Percentiles rank a stretch among this genome's conserved stretches.
phyloP scores from a whole-genome alignment of 2,329 filamentous ascomycete species.

The Cercospora brassicicola region DNA sequence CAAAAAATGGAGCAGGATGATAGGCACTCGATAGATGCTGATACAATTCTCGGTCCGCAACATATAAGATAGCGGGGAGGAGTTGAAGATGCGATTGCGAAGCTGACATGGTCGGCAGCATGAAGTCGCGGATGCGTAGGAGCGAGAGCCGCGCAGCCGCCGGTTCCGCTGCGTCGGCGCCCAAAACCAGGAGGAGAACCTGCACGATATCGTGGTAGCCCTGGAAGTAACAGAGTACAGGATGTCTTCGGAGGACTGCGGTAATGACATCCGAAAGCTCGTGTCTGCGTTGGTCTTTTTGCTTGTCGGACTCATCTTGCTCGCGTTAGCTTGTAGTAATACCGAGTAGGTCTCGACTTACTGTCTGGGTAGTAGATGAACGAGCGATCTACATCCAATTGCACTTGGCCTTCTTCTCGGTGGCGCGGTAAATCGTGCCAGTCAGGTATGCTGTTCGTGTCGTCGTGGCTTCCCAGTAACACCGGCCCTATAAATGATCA shows the following conservation, averaged over 20 bases:
- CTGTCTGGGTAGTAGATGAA: conserved; percentile 93
- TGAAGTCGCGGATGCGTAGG: conserved; percentile 92
- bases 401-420: conserved; percentile 84
- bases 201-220: conserved; percentile 98
- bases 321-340: conserved; percentile 5
- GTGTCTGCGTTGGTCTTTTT: conserved; percentile 68
- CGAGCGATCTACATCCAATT: conserved; percentile 89
- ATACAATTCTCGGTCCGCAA: conserved; percentile 70
- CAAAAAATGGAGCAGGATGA: conserved; percentile 75
- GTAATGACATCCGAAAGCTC: conserved; percentile 80
- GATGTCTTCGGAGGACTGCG: conserved; percentile 74
- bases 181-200: conserved; percentile 84
- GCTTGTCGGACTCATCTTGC: conserved; percentile 65
- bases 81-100: conserved; percentile 83
- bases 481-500: conserved; percentile 59
- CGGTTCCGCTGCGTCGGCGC: conserved; percentile 58
- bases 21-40: conserved; percentile 53
- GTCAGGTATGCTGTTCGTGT: conserved; percentile 27
- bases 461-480: conserved; percentile 45
- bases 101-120: conserved; percentile 83
- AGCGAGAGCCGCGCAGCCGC: conserved; percentile 80
- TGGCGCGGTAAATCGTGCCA: conserved; percentile 73
- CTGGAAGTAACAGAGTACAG: conserved; percentile 92
- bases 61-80: conserved; percentile 75
- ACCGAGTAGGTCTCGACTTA: conserved; percentile 45